These are phyloP conservation scores for Tricladium varicosporioides DNA, from an alignment of 2,329 filamentous ascomycete genomes.

Conservation along the genomic window DNA sequence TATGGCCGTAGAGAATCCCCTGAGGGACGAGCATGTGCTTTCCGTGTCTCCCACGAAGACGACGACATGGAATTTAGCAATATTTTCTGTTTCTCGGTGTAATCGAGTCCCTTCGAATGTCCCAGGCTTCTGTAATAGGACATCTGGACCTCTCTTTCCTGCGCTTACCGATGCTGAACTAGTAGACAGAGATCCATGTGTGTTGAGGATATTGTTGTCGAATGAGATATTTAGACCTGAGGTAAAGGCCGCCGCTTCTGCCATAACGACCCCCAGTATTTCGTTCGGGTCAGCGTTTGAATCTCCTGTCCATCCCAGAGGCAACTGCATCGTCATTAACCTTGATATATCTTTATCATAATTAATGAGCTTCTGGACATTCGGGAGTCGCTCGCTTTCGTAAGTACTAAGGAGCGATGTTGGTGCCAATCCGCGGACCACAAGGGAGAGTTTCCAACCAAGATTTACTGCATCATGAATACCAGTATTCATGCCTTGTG, in stretches of 20 bases:
- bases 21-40: constrained; percentile 21
- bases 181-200: constrained; percentile 22
- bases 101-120: constrained; percentile 43
- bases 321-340: constrained; percentile 41
- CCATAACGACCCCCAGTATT: constrained; percentile 54
- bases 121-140: constrained; percentile 43
- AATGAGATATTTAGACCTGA: constrained; percentile 60
- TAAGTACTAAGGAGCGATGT: constrained; percentile 51
- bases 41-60: constrained; percentile 40
- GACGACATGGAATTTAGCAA: constrained; percentile 41
- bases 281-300: constrained; percentile 40
- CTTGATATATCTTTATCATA: constrained; percentile 41
- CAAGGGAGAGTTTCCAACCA: constrained; percentile 56
- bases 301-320: constrained; percentile 42
- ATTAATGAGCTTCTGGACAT: constrained; percentile 39
- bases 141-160: constrained; percentile 46
- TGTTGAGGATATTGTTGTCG: constrained; percentile 45
- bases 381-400: constrained; percentile 47
- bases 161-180: constrained; percentile 30
- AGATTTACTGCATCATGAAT: constrained; percentile 61
- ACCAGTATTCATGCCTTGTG: constrained; percentile 57
- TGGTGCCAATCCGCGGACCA: constrained; percentile 44
- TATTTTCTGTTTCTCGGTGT: constrained; percentile 44
- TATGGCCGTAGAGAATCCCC: constrained; percentile 15
- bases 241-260: constrained; percentile 59